These are phyloP conservation scores for Taphrina communis DNA, from an alignment of 1,139 yeast genomes.

Conservation along the genomic window DNA sequence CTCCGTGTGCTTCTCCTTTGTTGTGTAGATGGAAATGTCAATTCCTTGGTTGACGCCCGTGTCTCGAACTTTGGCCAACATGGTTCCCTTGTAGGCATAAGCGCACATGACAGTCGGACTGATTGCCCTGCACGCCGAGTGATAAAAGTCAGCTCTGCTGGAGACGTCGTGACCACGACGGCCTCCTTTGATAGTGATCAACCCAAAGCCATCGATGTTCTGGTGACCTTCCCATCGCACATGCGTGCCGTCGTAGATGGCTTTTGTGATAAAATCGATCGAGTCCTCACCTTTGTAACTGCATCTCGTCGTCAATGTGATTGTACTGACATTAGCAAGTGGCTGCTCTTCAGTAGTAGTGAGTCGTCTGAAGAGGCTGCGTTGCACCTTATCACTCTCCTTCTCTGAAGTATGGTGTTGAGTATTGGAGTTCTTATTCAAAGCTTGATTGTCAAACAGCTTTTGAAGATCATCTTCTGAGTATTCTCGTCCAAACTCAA, in stretches of 20 bases:
- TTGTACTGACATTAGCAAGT: background rate
- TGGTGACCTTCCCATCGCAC: background rate
- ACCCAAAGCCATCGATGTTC: background rate
- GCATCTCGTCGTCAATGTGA: background rate
- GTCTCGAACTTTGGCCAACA: background rate
- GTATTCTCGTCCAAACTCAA: background rate
- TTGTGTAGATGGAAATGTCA: background rate
- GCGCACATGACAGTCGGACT: background rate
- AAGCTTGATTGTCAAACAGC: background rate
- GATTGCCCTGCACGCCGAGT: background rate
- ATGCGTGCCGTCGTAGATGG: background rate
- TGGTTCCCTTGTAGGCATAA: background rate
- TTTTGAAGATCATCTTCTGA: background rate
- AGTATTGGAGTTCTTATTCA: background rate
- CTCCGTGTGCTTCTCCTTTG: background rate
- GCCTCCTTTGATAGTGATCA: background rate
- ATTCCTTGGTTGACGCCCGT: background rate
- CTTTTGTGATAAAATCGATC: background rate
- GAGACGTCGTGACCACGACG: background rate
- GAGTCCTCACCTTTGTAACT: background rate
- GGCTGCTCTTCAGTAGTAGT: background rate
- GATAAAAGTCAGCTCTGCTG: background rate
- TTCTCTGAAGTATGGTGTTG: no score
- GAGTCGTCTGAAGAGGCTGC: background rate
- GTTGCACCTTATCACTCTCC: background rate